Conservation (phyloP, 495 filamentous ascomycete genomes). For the Aspergillus biplanus region DNA sequence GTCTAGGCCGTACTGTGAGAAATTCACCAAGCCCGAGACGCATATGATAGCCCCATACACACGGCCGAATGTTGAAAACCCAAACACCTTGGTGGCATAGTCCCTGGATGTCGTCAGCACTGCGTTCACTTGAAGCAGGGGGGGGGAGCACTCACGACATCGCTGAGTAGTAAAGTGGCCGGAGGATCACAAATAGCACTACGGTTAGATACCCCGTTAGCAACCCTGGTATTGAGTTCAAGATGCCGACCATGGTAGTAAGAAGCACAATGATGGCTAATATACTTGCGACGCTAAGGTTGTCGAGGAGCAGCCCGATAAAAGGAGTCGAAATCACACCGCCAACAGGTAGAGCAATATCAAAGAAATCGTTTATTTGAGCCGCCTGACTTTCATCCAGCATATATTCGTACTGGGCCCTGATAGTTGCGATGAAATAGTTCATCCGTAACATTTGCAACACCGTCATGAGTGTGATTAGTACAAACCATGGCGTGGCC, state of each 20-base stretch:
- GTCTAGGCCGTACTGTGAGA: constrained; percentile 80
- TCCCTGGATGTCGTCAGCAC: constrained; percentile 53
- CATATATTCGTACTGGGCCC: constrained; percentile 79
- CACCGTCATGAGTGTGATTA: constrained; percentile 89
- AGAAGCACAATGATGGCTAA: constrained; percentile 70
- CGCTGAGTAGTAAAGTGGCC: constrained; percentile 55
- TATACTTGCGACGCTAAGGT: constrained; percentile 65
- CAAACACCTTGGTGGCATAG: constrained; percentile 93
- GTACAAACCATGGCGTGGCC: constrained; percentile 81
- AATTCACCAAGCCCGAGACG: constrained; percentile 81
- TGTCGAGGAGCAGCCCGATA: constrained; percentile 80
- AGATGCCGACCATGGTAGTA: constrained; percentile 75
- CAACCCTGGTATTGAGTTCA: constrained; percentile 72
- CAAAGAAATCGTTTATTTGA: constrained; percentile 83
- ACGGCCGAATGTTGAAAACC: constrained; percentile 88
- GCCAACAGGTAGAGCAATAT: constrained; percentile 85
- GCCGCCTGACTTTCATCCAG: constrained; percentile 65
- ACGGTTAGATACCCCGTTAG: constrained; percentile 81
- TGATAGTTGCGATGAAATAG: constrained; percentile 93
- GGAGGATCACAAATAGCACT: constrained; percentile 67
- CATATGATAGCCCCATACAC: constrained; percentile 94
- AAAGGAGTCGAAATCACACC: constrained; percentile 83
- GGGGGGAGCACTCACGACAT: constrained; percentile 49
- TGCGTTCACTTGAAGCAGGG: background rate
- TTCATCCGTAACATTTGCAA: constrained; percentile 97